phyloP scores from a whole-genome alignment of 2,329 filamentous ascomycete genomes.

The Lasiodiplodia theobromae region DNA sequence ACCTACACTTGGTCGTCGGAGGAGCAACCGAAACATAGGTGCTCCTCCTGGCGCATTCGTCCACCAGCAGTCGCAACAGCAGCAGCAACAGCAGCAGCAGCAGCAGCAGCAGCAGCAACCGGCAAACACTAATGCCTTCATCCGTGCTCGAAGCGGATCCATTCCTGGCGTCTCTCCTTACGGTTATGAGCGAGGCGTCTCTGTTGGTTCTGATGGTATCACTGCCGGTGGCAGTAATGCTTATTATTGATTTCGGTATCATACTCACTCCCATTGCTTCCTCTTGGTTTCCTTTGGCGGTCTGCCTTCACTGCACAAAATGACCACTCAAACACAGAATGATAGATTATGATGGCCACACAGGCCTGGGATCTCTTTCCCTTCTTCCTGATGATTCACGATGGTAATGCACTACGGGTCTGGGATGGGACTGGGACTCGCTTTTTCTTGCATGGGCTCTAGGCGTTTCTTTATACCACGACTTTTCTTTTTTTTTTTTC shows the following conservation, averaged over 20 bases:
- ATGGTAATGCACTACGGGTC: slow-evolving; percentile 1
- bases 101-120: slow-evolving; percentile 31
- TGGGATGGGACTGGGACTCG: background rate
- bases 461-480: slow-evolving; percentile 4
- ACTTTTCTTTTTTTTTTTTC: background rate
- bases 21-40: slow-evolving; percentile 46
- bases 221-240: slow-evolving; percentile 35
- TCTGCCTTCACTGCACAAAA: background rate
- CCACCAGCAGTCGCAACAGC: background rate
- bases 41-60: slow-evolving; percentile 36
- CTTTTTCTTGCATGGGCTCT: slow-evolving; percentile 20
- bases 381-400: slow-evolving; percentile 19
- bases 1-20: slow-evolving; percentile 38
- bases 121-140: slow-evolving; percentile 41
- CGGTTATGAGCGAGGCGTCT: slow-evolving; percentile 38
- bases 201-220: slow-evolving; percentile 37
- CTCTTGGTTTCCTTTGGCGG: background rate
- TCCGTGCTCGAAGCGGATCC: slow-evolving; percentile 40
- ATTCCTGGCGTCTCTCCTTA: slow-evolving; percentile 39
- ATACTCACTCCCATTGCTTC: slow-evolving; percentile 2
- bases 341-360: slow-evolving; percentile 23
- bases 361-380: slow-evolving; percentile 9
- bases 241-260: slow-evolving; percentile 27
- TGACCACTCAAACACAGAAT: slow-evolving; percentile 11
- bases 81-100: background rate